Conservation (phyloP, 352 stramenopile species). For the Phytophthora aleatoria region DNA sequence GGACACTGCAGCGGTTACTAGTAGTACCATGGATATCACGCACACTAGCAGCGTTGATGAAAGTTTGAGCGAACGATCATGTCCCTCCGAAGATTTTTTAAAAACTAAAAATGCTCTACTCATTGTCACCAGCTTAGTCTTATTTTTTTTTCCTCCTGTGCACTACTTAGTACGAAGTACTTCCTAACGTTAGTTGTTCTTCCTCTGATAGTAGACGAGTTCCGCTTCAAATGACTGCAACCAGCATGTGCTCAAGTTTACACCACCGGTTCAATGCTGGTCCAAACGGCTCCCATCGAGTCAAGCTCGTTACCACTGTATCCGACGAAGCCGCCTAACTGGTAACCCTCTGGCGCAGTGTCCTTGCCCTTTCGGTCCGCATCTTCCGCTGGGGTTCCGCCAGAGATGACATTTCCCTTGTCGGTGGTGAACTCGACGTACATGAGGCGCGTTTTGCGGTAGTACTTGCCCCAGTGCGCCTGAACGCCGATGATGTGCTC, state of each 20-base stretch:
- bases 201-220: neutral
- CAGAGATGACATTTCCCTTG: neutral
- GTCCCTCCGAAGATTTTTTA: too few species aligned
- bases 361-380: neutral
- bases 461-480: conserved; percentile 19
- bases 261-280: conserved; percentile 3
- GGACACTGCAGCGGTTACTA: too few species aligned
- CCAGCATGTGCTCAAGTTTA: neutral
- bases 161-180: too few species aligned
- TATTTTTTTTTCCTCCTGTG: too few species aligned
- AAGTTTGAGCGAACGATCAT: too few species aligned
- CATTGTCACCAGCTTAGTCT: too few species aligned
- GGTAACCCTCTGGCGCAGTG: conserved; percentile 2
- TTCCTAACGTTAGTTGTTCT: neutral
- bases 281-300: conserved; percentile 12
- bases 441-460: conserved; percentile 20
- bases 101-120: too few species aligned
- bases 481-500: conserved; percentile 18
- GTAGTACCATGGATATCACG: neutral
- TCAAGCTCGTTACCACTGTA: conserved; percentile 7
- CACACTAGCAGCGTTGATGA: neutral
- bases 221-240: neutral
- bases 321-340: conserved; percentile 12
- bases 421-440: conserved; percentile 23
- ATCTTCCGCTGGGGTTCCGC: conserved; percentile 10